Percentiles rank a stretch among this genome's conserved stretches.
These are phyloP conservation scores for Teunomyces kruisii DNA, from an alignment of 805 yeast genomes.

Conservation along the genomic window DNA sequence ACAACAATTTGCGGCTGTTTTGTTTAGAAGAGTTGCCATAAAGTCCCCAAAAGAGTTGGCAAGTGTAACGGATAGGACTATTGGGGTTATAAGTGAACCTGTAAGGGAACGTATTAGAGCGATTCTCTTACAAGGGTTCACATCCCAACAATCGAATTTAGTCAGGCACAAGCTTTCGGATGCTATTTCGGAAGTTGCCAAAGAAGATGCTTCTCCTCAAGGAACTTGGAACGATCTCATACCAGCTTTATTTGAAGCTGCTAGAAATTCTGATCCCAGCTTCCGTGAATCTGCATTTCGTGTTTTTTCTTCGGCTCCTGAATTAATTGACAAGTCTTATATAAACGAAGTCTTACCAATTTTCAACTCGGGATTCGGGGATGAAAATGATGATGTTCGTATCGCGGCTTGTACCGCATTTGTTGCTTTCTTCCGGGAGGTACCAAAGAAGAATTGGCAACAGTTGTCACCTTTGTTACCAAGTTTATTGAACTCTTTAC, in stretches of 20 bases:
- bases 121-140: constrained; percentile 71
- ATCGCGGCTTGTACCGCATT: constrained; percentile 91
- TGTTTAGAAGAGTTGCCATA: constrained; percentile 83
- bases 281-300: constrained; percentile 90
- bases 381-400: constrained; percentile 76
- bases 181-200: constrained; percentile 90
- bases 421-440: constrained; percentile 79
- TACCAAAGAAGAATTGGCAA: constrained; percentile 80
- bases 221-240: constrained; percentile 76
- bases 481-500: constrained; percentile 78
- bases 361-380: constrained; percentile 80
- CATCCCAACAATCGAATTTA: constrained; percentile 62
- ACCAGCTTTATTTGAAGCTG: constrained; percentile 70
- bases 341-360: constrained; percentile 60
- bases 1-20: constrained; percentile 77
- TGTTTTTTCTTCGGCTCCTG: constrained; percentile 82
- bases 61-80: constrained; percentile 71
- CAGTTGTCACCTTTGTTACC: constrained; percentile 78
- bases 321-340: constrained; percentile 61
- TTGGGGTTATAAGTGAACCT: constrained; percentile 63
- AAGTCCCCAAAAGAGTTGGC: constrained; percentile 68
- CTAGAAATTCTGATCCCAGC: constrained; percentile 53
- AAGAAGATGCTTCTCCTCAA: constrained; percentile 52
- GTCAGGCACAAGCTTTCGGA: constrained; percentile 92
- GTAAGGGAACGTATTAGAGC: constrained; percentile 63